Evolutionary conservation across 2,329 filamentous ascomycete species (phyloP), one percentile per base, ranked within the genome.

Genomic region (Colletotrichum tofieldiae): DNA sequence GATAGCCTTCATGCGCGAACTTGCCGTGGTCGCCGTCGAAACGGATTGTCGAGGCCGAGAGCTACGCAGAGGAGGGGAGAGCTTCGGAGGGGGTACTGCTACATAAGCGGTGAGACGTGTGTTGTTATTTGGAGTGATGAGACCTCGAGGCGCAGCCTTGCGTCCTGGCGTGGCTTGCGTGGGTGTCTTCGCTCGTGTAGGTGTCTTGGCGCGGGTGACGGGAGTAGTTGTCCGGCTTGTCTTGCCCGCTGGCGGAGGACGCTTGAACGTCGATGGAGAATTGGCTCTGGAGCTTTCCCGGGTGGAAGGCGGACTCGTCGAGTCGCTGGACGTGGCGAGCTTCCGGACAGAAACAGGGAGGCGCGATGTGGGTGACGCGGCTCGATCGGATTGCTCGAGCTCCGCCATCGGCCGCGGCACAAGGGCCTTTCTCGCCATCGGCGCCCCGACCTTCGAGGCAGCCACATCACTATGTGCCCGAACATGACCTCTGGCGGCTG

Each of bases 31-130:
- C n/a, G 93, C 93, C 66, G 90, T 86, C 12, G 93, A 94, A 29
- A 97, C 91, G 11, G 93, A 92, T 78, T 94, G 92, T 63, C 94
- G 88, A n/a, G 94, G 93, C 52, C 94, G 88, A 52, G 94, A 96
- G 78, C 93, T 96, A 78, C 94, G 90, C 60, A 97, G 84, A 12
- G 92, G 90, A 4, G 94, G 94, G 1, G 95, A 97, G 43, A 92
- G 87, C 78, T 93, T 94, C 0, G 93, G 90, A 23, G 87, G 86
- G 54, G 93, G 90, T 43, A 90, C 86, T 69, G 92, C 89, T 75
- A 96, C 93, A 79, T 93, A 94, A 49, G 93, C 93, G 76, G 93
- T 91, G 16, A 96, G 86, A 62, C 90, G 87, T 55, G 86, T 83
- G 76, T 86, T 91, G 76, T 86, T 89, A 73, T 85, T 88, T 35